Evolutionary conservation across 805 yeast genomes (phyloP).

Genomic region (Candida sanyiensis): DNA sequence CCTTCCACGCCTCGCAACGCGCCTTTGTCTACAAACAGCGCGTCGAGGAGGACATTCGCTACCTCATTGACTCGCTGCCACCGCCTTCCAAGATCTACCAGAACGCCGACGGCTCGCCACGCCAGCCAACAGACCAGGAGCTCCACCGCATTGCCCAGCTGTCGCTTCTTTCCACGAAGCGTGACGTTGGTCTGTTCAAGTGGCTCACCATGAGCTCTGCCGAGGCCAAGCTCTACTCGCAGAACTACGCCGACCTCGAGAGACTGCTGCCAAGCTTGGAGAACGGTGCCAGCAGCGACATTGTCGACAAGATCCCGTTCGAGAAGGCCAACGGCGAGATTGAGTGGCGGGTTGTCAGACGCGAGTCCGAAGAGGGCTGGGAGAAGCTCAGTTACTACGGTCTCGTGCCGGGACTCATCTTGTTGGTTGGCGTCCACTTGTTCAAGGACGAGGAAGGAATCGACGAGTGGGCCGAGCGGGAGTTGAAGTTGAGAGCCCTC

Average conservation of each 20-base stretch:
- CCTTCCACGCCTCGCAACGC: conserved; percentile 10
- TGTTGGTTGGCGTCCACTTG: conserved; percentile 45
- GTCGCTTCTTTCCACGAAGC: conserved; percentile 50
- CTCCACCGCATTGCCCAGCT: conserved; percentile 67
- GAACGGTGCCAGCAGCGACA: conserved; percentile 48
- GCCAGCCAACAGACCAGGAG: conserved; percentile 66
- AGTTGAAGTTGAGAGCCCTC: conserved; percentile 69
- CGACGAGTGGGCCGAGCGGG: conserved; percentile 78
- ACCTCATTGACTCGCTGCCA: conserved; percentile 56
- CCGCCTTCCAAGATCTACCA: conserved; percentile 61
- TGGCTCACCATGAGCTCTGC: conserved; percentile 43
- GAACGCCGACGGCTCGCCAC: conserved; percentile 69
- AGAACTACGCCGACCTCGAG: conserved; percentile 56
- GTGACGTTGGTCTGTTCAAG: conserved; percentile 48
- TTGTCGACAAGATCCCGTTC: conserved; percentile 79
- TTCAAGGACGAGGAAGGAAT: conserved; percentile 48
- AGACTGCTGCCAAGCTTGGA: conserved; percentile 44
- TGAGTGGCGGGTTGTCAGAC: conserved; percentile 73
- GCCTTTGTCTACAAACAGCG: conserved; percentile 32
- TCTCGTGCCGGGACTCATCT: conserved; percentile 63
- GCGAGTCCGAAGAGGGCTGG: conserved; percentile 80
- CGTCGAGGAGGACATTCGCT: conserved; percentile 57
- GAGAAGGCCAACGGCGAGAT: conserved; percentile 76
- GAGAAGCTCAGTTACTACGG: conserved; percentile 66
- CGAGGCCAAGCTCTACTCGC: conserved; percentile 49